phyloP scores from a whole-genome alignment of 2,329 filamentous ascomycete genomes.

The Clonostachys rhizophaga region DNA sequence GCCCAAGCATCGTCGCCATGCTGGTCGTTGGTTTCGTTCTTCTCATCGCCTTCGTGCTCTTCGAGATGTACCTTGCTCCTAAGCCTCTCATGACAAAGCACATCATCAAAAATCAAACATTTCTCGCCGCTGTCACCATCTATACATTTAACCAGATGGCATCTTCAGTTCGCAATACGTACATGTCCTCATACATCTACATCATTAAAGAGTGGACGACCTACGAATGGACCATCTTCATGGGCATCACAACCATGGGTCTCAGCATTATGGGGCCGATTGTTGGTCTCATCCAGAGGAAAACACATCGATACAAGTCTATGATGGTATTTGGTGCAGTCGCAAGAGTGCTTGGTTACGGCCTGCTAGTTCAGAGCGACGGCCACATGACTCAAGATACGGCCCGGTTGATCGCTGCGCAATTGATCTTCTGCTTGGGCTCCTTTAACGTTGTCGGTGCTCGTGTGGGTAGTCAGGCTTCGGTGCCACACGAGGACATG shows the following conservation, averaged over 20 bases:
- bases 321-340: constrained; percentile 29
- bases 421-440: constrained; percentile 28
- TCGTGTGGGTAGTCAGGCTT: constrained; percentile 31
- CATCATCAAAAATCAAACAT: constrained; percentile 21
- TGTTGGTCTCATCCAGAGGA: constrained; percentile 24
- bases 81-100: constrained; percentile 23
- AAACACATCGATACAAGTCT: constrained; percentile 33
- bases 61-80: constrained; percentile 22
- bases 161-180: constrained; percentile 25
- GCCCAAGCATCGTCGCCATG: constrained; percentile 18
- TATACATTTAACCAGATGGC: constrained; percentile 25
- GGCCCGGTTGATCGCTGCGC: constrained; percentile 22
- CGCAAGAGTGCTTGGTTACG: constrained; percentile 27
- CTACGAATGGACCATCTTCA: constrained; percentile 34
- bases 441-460: constrained; percentile 30
- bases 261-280: constrained; percentile 28
- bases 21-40: constrained; percentile 14
- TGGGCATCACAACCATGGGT: constrained; percentile 29
- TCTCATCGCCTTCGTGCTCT: constrained; percentile 23
- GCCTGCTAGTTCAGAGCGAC: constrained; percentile 19
- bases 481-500: constrained; percentile 34
- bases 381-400: constrained; percentile 24
- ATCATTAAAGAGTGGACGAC: constrained; percentile 34
- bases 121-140: constrained; percentile 18
- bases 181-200: constrained; percentile 29